Base-by-base conservation (phyloP, 164 flowering plant species). In the Tetracentron sinense region DNA sequence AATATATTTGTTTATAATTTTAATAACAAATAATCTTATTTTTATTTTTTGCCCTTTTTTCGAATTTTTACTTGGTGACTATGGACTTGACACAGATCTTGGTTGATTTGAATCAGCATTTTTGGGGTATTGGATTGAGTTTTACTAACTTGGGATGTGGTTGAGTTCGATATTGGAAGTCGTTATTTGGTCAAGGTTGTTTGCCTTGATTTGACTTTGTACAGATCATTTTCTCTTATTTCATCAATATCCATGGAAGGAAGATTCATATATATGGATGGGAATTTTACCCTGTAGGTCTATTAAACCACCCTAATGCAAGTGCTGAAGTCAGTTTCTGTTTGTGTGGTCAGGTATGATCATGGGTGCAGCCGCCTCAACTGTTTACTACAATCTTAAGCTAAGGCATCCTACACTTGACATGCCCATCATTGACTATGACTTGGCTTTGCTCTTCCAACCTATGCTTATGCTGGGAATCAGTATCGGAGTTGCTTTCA, bases 401-500 rank as follows among this genome's bases (percentile, higher is more conserved):
- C 75, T 92, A 54, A 82, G 92, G 77, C 99, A 95, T 81, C 99
- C 99, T 0, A 95, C 99, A 17, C 67, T 89, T 30, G 88, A 89
- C 25, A 78, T 95, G 85, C 99, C 99, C 20, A 82, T 94, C 59
- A 91, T 94, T 57, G 99, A 94, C 65, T 94, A 94, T 75, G 95
- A 94, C 72, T 82, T 95, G 79, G 97, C 96, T 8, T 71, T 95
- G 70, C 96, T 95, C 27, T 79, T 95, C 69, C 97, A 91, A 67
- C 99, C 99, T n/a, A 90, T 95, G 99, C 94, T 95, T 56, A 91
- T 95, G 96, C 66, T 95, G 53, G 99, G 99, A 15, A 91, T 94
- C 63, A 94, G 99, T 67, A 80, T 94, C 28, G 99, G 99, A 53
- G 99, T 94, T 65, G 77, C 96, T 46, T 94, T 94, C 74, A 94